These are phyloP conservation scores for Aspergillus candidus DNA, from an alignment of 2,329 filamentous ascomycete genomes.

Conservation along the genomic window DNA sequence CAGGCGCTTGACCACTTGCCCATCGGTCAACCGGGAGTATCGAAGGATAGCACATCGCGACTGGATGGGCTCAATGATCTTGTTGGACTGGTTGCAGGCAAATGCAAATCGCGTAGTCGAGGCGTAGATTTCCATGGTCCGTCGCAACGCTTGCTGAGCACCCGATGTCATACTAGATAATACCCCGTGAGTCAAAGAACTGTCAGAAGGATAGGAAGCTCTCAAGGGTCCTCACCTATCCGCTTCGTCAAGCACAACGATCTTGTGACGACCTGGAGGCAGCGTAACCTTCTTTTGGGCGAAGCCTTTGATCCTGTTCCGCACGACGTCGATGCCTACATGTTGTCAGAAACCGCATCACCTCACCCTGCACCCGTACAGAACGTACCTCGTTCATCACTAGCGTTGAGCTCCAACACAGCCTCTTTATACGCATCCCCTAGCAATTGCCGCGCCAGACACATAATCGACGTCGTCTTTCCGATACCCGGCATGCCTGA, in stretches of 20 bases:
- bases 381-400: conserved; percentile 72
- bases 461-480: conserved; percentile 94
- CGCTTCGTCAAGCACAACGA: conserved; percentile 95
- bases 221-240: conserved; percentile 54
- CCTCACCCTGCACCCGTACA: background rate
- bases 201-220: background rate
- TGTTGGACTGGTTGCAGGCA: conserved; percentile 97
- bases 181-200: background rate
- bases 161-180: conserved; percentile 78
- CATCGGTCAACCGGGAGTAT: conserved; percentile 86
- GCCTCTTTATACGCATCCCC: conserved; percentile 96
- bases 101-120: conserved; percentile 95
- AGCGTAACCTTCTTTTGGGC: conserved; percentile 98
- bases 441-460: conserved; percentile 82
- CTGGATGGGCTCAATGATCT: conserved; percentile 98
- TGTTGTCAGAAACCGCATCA: conserved; percentile 1
- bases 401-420: conserved; percentile 91
- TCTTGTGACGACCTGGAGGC: conserved; percentile 82
- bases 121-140: conserved; percentile 99
- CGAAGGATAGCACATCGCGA: conserved; percentile 93
- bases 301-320: conserved; percentile 96
- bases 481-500: conserved; percentile 99
- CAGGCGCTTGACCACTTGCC: conserved; percentile 82
- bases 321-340: conserved; percentile 86
- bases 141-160: conserved; percentile 85